Evolutionary conservation across 768 basidiomycete genomes (phyloP).

Genomic region (Rhodotorula paludigena): DNA sequence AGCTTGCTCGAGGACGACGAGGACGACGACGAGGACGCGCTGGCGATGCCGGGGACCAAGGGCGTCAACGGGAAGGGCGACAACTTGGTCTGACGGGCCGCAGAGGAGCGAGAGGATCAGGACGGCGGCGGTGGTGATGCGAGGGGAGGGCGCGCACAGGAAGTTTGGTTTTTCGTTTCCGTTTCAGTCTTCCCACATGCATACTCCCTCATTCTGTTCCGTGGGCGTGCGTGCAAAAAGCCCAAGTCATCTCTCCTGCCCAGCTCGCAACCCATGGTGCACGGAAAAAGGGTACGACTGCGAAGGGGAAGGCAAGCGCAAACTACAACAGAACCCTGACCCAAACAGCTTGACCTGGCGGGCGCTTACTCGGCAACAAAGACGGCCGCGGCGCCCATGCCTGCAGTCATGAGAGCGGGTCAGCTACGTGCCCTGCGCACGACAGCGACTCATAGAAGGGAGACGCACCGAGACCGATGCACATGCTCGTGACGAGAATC

Average conservation of each 20-base stretch:
- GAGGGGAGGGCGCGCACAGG: too few species aligned
- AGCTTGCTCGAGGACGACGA: constrained; percentile 28
- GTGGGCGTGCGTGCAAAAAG: too few species aligned
- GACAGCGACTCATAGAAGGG: neutral
- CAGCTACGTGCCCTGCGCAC: neutral
- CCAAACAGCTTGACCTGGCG: neutral
- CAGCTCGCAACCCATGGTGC: too few species aligned
- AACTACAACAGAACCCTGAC: too few species aligned
- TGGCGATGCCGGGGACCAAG: constrained; percentile 27
- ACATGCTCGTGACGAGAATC: constrained; percentile 81
- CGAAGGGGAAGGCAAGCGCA: too few species aligned
- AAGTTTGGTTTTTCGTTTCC: too few species aligned
- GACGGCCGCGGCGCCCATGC: constrained; percentile 84
- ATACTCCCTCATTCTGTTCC: too few species aligned
- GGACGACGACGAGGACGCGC: constrained; percentile 23
- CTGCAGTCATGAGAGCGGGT: constrained; percentile 40
- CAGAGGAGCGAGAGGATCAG: too few species aligned
- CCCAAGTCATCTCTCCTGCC: too few species aligned
- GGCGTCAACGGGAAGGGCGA: neutral
- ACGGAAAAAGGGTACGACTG: too few species aligned
- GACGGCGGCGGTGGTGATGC: too few species aligned
- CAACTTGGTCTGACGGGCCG: neutral
- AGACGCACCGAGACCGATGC: constrained; percentile 53
- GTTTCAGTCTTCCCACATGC: too few species aligned
- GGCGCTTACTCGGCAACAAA: constrained; percentile 57